Evolutionary conservation across 257 asterid species (phyloP).

Genomic region (Nicotiana noctiflora): DNA sequence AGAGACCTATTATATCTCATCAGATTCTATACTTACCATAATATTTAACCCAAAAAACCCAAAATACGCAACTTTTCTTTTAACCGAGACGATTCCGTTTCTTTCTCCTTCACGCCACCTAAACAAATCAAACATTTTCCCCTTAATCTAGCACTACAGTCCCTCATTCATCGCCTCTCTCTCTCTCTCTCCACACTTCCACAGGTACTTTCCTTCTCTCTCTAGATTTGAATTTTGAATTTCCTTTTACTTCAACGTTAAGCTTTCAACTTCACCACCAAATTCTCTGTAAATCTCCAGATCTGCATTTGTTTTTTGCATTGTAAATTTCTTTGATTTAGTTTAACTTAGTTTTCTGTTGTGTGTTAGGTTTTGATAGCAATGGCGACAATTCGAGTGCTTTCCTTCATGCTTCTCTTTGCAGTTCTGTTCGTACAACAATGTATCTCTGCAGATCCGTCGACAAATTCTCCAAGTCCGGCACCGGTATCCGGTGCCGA

Average conservation of each 20-base stretch:
- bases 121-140: background rate
- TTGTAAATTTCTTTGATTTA: background rate
- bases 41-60: too few species aligned
- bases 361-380: background rate
- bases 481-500: conserved; percentile 3
- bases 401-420: background rate
- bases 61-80: background rate
- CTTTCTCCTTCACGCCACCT: background rate
- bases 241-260: background rate
- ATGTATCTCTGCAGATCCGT: background rate
- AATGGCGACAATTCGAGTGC: conserved; percentile 4
- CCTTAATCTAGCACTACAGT: background rate
- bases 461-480: background rate
- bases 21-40: background rate
- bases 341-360: background rate
- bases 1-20: background rate
- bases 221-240: background rate
- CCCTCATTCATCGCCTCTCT: background rate
- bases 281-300: background rate
- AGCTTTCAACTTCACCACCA: background rate
- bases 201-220: background rate
- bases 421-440: background rate
- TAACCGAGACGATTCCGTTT: background rate
- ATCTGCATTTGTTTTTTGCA: background rate
- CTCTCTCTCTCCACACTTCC: background rate